Base-by-base conservation (phyloP, 1,284 basidiomycete genomes). In the Calocybe gambosa region DNA sequence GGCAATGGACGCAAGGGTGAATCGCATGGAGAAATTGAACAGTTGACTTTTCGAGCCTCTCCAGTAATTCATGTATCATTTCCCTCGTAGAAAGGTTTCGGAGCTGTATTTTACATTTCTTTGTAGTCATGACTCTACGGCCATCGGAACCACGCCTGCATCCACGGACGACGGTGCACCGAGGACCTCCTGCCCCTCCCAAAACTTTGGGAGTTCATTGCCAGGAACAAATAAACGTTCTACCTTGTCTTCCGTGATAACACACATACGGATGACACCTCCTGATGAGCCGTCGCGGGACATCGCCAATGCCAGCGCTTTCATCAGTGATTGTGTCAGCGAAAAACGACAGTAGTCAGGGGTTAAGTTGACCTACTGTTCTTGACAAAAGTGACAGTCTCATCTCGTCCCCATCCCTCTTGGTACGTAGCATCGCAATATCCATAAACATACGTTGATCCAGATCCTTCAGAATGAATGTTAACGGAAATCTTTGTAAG, bases 381-480 rank as follows among this genome's bases (percentile, higher is more conserved):
- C 72, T 85, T 89, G 47, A 99, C 95, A 64, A 99, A 99, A 38
- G 94, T 75, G 49, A 99, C 68, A 0, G 94, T 98, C 70, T 98
- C 80, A 36, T 93, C 90, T 56, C 80, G 79, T 2, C 79, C 82
- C 94, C 91, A 95, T n/a, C 89, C 92, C 29, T 95, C 92, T 63
- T 81, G 72, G 68, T 90, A 99, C n/a, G 93, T 98, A 23, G 96
- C 92, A 65, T 99, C 96, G 63, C 96, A 99, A 70, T 96, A 99
- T 40, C 95, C 96, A 62, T 99, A 99, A 15, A 99, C 93, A 65
- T 98, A 99, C 9, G 93, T 92, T 35, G 93, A 97, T 12, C 96
- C 96, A 46, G 93, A 96, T 26, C 92, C 90, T 92, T 31, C 21
- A 50, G 15, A 53, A 21, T 52, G 28, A 23, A 43, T 38, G 28